phyloP scores from a whole-genome alignment of 441 rosid species.

The Viola pubescens region DNA sequence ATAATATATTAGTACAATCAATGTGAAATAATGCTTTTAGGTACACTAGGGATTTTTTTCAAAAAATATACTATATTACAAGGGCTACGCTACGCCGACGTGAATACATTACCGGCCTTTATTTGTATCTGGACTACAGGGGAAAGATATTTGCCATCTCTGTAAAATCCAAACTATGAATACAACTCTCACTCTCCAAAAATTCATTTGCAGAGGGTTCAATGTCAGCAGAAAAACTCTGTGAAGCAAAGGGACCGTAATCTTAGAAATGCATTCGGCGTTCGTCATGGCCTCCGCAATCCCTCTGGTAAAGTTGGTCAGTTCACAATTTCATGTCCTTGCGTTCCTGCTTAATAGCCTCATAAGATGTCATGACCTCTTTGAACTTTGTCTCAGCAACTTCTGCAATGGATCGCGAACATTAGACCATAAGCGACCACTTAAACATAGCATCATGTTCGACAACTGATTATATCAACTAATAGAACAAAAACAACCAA shows the following conservation, averaged over 20 bases:
- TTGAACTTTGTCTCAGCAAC: slow-evolving; percentile 88
- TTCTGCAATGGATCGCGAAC: slow-evolving; percentile 34
- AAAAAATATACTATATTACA: neutral
- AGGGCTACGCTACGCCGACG: neutral
- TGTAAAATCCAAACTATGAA: slow-evolving; percentile 4
- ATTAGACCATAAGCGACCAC: neutral
- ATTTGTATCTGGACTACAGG: neutral
- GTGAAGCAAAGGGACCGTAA: neutral
- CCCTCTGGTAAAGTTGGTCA: neutral
- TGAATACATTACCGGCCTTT: neutral
- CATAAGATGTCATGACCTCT: slow-evolving; percentile 83
- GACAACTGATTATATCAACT: neutral
- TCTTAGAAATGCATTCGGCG: neutral
- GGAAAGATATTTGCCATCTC: neutral
- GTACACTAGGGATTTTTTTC: too few relatives aligned
- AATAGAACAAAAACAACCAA: slow-evolving; percentile 1
- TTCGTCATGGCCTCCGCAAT: slow-evolving; percentile 1
- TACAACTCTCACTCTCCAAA: slow-evolving; percentile 13
- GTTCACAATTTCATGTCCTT: slow-evolving; percentile 33
- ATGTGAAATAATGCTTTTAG: too few relatives aligned
- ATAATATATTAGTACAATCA: too few relatives aligned
- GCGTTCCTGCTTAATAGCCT: slow-evolving; percentile 78
- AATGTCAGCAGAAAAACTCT: neutral
- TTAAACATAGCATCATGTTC: neutral
- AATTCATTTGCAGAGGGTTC: neutral